These are phyloP conservation scores for Melaleuca quinquenervia DNA, from an alignment of 345 rosid genomes.

Conservation along the genomic window DNA sequence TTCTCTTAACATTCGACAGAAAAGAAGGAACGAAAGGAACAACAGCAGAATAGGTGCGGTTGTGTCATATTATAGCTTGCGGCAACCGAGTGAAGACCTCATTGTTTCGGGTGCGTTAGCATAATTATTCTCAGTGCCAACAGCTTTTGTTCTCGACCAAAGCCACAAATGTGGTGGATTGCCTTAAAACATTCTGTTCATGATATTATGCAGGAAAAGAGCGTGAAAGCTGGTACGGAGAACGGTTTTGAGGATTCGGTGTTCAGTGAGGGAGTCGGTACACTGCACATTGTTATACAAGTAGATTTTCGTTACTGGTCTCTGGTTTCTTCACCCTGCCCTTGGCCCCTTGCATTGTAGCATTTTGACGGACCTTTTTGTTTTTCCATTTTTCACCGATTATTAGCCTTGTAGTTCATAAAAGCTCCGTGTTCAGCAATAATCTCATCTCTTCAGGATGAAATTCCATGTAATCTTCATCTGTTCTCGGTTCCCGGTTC, in stretches of 20 bases:
- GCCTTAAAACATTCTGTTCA: not conserved
- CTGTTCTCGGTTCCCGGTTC: constrained; percentile 10
- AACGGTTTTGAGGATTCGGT: not conserved
- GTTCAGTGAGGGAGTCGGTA: constrained; percentile 1
- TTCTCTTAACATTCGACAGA: constrained; percentile 31
- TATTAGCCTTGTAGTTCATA: not conserved
- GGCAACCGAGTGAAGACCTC: not conserved
- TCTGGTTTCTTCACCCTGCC: not conserved
- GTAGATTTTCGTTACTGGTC: not conserved
- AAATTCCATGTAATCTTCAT: not conserved
- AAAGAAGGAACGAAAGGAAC: constrained; percentile 42
- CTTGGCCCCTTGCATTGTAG: not conserved
- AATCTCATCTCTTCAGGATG: not conserved
- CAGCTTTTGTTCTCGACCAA: not conserved
- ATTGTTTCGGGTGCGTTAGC: not conserved
- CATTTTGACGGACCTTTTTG: not conserved
- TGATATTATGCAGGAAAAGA: constrained; percentile 3
- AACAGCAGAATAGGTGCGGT: constrained; percentile 68
- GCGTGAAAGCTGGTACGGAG: constrained; percentile 12
- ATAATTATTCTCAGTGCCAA: not conserved
- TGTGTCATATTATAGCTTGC: constrained; percentile 65
- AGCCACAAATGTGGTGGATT: not conserved
- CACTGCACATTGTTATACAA: not conserved
- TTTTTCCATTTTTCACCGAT: not conserved
- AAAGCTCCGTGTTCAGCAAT: not conserved